A percentile compares a stretch with the other conserved stretches of the same genome.
Evolutionary conservation across 148 eudicot species (phyloP).

Genomic region (Pouteria glomerata): DNA sequence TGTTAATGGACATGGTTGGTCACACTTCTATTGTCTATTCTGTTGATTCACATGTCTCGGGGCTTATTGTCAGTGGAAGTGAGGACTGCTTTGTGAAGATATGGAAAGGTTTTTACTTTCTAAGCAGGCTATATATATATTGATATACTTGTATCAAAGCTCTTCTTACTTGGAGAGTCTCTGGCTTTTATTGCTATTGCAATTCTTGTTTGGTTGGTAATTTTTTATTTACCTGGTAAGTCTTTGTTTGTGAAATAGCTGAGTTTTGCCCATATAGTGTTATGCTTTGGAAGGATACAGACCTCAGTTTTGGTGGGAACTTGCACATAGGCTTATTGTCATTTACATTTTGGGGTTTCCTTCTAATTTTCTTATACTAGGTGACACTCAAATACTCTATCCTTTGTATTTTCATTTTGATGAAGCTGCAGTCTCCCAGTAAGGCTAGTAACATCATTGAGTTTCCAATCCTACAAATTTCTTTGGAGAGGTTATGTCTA

Average conservation of each 20-base stretch:
- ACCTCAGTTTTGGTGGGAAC: background rate
- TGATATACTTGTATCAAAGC: background rate
- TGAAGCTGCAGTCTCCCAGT: background rate
- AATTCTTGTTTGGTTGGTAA: background rate
- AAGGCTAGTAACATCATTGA: no score
- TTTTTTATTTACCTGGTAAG: background rate
- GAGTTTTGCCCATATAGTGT: background rate
- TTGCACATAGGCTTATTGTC: background rate
- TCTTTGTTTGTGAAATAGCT: background rate
- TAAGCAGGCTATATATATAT: background rate
- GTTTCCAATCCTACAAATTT: no score
- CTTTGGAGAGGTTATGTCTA: no score
- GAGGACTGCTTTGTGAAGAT: constrained; percentile 88
- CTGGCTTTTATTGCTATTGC: background rate
- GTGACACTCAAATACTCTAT: background rate
- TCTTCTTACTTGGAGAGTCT: background rate
- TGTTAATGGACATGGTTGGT: constrained; percentile 95
- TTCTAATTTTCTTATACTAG: background rate
- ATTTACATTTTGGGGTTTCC: background rate
- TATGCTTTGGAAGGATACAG: background rate
- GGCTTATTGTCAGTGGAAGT: constrained; percentile 90
- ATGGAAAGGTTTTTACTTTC: constrained; percentile 75
- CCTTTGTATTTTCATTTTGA: background rate
- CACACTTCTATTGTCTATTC: constrained; percentile 93
- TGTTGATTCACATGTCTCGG: constrained; percentile 80